Base-by-base conservation (phyloP, 1,284 basidiomycete genomes). In the Ustilago crameri region DNA sequence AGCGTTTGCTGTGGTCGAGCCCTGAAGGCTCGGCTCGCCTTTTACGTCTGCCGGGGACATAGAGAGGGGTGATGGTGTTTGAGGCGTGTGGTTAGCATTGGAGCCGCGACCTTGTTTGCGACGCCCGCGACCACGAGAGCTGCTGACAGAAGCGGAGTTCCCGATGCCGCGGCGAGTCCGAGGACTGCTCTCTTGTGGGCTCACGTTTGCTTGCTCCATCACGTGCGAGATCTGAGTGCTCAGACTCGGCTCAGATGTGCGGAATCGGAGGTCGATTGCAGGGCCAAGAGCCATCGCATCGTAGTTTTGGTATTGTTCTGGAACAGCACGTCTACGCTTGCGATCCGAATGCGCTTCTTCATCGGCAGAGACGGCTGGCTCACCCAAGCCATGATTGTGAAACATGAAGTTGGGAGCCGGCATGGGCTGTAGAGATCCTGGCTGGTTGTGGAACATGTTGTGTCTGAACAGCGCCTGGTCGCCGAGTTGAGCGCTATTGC, bases 11-110 rank as follows among this genome's bases (percentile, higher is more conserved):
- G 32, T 26, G 15, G 22, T 32, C 27, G 53, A 5, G 5, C 30
- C 34, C 5, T 23, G 45, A 15, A 57, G 27, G 9, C 15, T n/a
- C 0, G 43, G 18, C 23, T 45, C 57, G 5, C 50, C 53, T 20
- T 27, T 43, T 8, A n/a, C 42, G 23, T 60, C 68, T 2, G 54
- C 42, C 3, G 69, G 63, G 45, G 69, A 72, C 51, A 58, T 56
- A 20, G 55, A 56, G 10, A 72, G 49, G 17, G 63, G 69, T 17
- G 69, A 66, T 10, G 68, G 62, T 0, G 61, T 71, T 23, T 65
- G 58, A n/a, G 68, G 68, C 8, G 56, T 26, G 34, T 71, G 68
- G 23, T 66, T 55, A 27, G 47, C 55, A 18, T 61, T 55, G 9
- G 67, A 63, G 20, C 60, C 49, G 5, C 67, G 56, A 14, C 40